Evolutionary conservation across 352 stramenopile genomes (phyloP).

Genomic region (Globisporangium solare): DNA sequence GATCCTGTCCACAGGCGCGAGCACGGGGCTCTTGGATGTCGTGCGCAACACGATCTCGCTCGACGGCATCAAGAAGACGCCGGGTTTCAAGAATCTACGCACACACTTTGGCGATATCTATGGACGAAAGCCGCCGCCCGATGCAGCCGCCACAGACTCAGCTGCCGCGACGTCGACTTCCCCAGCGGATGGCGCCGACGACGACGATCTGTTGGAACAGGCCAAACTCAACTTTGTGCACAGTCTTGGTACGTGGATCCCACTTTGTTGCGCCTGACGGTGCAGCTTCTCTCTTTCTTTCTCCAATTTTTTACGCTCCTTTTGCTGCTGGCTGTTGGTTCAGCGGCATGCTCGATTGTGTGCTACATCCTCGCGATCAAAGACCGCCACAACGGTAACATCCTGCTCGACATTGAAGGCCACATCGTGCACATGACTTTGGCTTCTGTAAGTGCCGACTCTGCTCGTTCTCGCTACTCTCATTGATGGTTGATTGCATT

Average conservation of each 20-base stretch:
- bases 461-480: neutral
- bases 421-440: conserved; percentile 99
- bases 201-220: conserved; percentile 45
- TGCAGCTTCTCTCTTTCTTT: conserved; percentile 20
- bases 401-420: conserved; percentile 96
- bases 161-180: conserved; percentile 18
- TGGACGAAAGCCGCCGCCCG: conserved; percentile 26
- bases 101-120: conserved; percentile 94
- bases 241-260: conserved; percentile 66
- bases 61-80: conserved; percentile 93
- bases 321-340: conserved; percentile 70
- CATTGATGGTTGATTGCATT: neutral
- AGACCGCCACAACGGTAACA: conserved; percentile 99
- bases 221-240: conserved; percentile 80
- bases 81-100: conserved; percentile 81
- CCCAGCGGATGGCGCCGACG: conserved; percentile 8
- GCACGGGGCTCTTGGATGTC: conserved; percentile 95
- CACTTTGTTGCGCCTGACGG: neutral
- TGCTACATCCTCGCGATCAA: conserved; percentile 98
- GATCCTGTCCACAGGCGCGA: conserved; percentile 94
- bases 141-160: conserved; percentile 44
- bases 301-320: conserved; percentile 55
- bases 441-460: conserved; percentile 87
- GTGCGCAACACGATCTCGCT: conserved; percentile 96
- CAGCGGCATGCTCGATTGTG: conserved; percentile 90